Percentiles rank a stretch among this genome's conserved stretches.
Evolutionary conservation across 2,329 filamentous ascomycete species (phyloP).

Genomic region (Microdochium paspali): DNA sequence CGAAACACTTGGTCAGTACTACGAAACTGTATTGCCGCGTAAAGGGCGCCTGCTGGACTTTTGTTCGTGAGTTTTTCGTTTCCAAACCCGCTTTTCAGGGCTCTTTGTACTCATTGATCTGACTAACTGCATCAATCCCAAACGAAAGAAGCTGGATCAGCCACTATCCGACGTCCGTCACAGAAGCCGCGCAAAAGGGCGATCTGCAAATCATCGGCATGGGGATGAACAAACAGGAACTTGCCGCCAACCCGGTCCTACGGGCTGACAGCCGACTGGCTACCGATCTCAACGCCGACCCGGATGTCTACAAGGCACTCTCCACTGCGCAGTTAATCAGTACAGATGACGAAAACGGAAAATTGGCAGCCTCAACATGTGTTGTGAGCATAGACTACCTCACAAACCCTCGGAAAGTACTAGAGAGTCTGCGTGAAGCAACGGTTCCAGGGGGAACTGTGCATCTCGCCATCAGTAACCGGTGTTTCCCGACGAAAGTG

Average conservation of each 20-base stretch:
- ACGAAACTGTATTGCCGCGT: constrained; percentile 1
- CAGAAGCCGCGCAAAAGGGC: background rate
- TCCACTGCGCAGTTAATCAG: background rate
- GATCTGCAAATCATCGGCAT: constrained; percentile 1
- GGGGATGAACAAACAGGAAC: constrained; percentile 2
- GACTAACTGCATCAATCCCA: background rate
- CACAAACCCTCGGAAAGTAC: constrained; percentile 1
- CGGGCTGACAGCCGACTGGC: background rate
- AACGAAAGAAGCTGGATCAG: constrained; percentile 2
- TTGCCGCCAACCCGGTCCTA: constrained; percentile 3
- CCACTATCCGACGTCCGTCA: constrained; percentile 1
- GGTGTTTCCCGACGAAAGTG: constrained; percentile 5
- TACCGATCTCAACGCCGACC: constrained; percentile 2
- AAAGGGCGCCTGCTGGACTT: constrained; percentile 1
- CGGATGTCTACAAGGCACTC: constrained; percentile 1
- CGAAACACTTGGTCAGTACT: background rate
- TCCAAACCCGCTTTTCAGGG: background rate
- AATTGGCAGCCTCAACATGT: constrained; percentile 3
- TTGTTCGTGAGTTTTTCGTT: background rate
- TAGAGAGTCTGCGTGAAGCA: constrained; percentile 1
- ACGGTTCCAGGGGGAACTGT: background rate
- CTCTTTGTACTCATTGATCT: background rate
- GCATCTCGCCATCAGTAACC: constrained; percentile 3
- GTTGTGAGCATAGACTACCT: constrained; percentile 5
- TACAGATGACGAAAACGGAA: background rate